Evolutionary conservation across 2,329 filamentous ascomycete genomes (phyloP), one percentile per base, ranked within the genome.

Genomic region (Blastomyces silverae): DNA sequence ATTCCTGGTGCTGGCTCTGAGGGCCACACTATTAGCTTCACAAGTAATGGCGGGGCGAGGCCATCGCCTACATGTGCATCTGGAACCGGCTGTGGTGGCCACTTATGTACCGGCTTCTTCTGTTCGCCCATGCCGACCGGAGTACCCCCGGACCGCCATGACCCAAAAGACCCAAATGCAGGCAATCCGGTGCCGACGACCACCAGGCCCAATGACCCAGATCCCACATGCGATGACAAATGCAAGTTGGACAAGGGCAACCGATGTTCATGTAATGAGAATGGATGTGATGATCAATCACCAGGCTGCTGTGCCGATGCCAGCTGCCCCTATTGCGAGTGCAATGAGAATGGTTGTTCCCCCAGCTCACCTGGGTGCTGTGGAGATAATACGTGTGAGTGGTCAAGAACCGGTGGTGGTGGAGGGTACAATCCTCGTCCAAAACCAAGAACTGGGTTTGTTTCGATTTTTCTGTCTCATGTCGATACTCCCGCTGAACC

Each of bases 291-390:
- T 34, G 61, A 63, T 4, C 34, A 58, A 44, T 63, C 61, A 39
- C 61, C 61, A 15, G 31, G 50, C 50, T 63, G 61, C 61, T 63
- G 61, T 44, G 53, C 25, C 61, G 57, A 55, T 28, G 52, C 20
- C 61, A 57, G 39, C 37, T 63, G 61, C n/a, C 61, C 61, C 61
- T 56, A 25, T 50, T 63, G 61, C 28, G 61, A 57, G 4, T 62
- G 60, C 22, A 28, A 22, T 39, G 60, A 62, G 60, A 62, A 37
- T 53, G 46, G 60, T 7, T 62, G 60, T 57, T 44, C 61, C 44
- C 10, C 34, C 22, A 20, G 31, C 20, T 56, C 61, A 20, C 52
- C 61, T 42, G 28, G 11, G 20, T 63, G 61, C 50, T 63, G 52
- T 50, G 52, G 25, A 57, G 57, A 46, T 28, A 37, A 37, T 37